Conservation (phyloP, 768 basidiomycete genomes). For the Pleurotus pulmonarius region DNA sequence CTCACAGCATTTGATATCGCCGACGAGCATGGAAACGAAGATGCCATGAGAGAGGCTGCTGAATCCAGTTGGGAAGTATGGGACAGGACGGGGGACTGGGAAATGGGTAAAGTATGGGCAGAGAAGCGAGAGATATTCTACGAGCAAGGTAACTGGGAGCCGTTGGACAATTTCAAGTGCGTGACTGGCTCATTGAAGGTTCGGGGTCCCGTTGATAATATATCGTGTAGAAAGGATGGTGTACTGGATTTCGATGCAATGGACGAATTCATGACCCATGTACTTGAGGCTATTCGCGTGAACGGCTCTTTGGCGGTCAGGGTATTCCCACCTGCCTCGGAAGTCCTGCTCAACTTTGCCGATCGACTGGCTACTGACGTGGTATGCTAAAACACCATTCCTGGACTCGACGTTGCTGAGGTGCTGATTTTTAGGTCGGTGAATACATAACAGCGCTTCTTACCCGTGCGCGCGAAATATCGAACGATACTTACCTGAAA, state of each 20-base stretch:
- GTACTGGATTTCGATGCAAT: slow-evolving; percentile 86
- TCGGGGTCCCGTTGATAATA: slow-evolving; percentile 2
- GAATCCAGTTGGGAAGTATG: slow-evolving; percentile 85
- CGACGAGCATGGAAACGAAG: slow-evolving; percentile 70
- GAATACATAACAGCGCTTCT: slow-evolving; percentile 85
- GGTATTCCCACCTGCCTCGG: slow-evolving; percentile 79
- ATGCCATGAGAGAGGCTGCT: slow-evolving; percentile 76
- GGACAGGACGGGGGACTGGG: slow-evolving; percentile 67
- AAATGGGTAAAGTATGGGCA: slow-evolving; percentile 92
- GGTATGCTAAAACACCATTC: slow-evolving; percentile 34
- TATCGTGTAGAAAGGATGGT: slow-evolving; percentile 40
- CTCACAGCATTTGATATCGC: slow-evolving; percentile 89
- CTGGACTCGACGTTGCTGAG: background rate
- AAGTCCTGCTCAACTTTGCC: slow-evolving; percentile 77
- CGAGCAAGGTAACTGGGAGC: slow-evolving; percentile 74
- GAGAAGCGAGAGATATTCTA: slow-evolving; percentile 96
- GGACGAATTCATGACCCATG: slow-evolving; percentile 81
- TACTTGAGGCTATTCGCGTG: slow-evolving; percentile 60
- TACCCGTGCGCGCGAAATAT: slow-evolving; percentile 71
- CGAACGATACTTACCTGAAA: slow-evolving; percentile 68
- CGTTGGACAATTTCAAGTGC: slow-evolving; percentile 79
- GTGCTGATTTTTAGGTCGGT: slow-evolving; percentile 50
- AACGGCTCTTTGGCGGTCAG: slow-evolving; percentile 80
- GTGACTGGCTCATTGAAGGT: slow-evolving; percentile 20
- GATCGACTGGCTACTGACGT: slow-evolving; percentile 86